phyloP scores from a whole-genome alignment of 345 rosid genomes.

The Euphorbia pulcherrima region DNA sequence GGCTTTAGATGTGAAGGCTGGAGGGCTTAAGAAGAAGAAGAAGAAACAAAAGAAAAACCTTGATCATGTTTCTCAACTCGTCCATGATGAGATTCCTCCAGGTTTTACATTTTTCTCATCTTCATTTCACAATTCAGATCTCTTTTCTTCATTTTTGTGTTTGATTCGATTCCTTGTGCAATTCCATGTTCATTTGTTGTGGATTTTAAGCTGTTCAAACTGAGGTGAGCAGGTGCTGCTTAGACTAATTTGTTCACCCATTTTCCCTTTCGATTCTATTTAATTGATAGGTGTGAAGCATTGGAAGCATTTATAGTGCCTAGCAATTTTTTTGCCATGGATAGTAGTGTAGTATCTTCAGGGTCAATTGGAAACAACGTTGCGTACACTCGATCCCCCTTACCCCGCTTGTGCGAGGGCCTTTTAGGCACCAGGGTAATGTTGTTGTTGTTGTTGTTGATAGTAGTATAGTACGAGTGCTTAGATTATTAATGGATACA shows the following conservation, averaged over 20 bases:
- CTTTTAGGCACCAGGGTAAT: no score
- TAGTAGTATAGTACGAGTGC: background rate
- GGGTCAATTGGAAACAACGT: no score
- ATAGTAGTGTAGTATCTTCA: no score
- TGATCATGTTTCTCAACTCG: conserved; percentile 31
- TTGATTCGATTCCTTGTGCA: background rate
- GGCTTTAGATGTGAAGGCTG: conserved; percentile 86
- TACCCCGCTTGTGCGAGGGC: no score
- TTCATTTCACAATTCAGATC: background rate
- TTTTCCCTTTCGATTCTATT: no score
- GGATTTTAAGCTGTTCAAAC: background rate
- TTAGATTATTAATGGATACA: background rate
- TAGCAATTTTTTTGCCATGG: background rate
- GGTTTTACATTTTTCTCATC: conserved; percentile 24
- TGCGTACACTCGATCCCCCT: no score
- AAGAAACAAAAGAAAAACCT: conserved; percentile 59
- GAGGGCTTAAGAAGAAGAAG: conserved; percentile 68
- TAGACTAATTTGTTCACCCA: background rate
- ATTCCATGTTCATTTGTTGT: background rate
- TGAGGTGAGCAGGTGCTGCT: background rate
- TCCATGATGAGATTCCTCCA: conserved; percentile 39
- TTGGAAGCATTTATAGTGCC: background rate
- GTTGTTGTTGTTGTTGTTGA: no score
- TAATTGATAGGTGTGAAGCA: background rate
- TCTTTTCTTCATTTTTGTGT: background rate